Conservation (phyloP, 192 early-diverging fungal species). For the Podila horticola region DNA sequence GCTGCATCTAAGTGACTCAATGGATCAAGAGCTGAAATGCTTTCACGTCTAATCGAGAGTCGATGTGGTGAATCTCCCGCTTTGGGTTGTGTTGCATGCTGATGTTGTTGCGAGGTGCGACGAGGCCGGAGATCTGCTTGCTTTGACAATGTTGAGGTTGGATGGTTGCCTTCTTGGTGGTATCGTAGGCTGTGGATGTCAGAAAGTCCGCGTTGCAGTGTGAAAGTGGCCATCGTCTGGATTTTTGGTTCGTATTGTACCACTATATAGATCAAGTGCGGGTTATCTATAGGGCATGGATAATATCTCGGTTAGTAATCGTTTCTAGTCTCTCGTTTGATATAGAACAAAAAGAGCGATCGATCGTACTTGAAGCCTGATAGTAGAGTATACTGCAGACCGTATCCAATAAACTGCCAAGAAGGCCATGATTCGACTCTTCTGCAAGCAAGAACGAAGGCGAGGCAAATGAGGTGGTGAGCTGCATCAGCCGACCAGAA, state of each 20-base stretch:
- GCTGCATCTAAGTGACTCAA: too few relatives aligned
- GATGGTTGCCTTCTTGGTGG: constrained; percentile 45
- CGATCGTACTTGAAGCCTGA: constrained; percentile 71
- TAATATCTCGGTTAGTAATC: not conserved
- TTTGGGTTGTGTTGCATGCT: not conserved
- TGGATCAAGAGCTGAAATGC: too few relatives aligned
- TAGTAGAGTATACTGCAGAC: constrained; percentile 90
- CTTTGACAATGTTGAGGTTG: constrained; percentile 5
- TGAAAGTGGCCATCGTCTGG: constrained; percentile 72
- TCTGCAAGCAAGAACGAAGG: constrained; percentile 84
- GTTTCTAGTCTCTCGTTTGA: not conserved
- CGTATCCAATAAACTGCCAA: constrained; percentile 81
- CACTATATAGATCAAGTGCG: constrained; percentile 83
- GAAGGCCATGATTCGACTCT: constrained; percentile 77
- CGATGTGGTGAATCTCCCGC: not conserved
- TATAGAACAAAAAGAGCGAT: too few relatives aligned
- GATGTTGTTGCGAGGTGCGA: not conserved
- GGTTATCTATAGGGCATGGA: constrained; percentile 65
- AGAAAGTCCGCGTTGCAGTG: constrained; percentile 68
- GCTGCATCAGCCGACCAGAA: constrained; percentile 74
- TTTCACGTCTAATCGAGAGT: too few relatives aligned
- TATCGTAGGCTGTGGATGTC: constrained; percentile 69
- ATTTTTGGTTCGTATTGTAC: constrained; percentile 79
- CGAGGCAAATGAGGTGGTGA: constrained; percentile 82
- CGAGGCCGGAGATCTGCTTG: constrained; percentile 5